Base-by-base conservation (phyloP, 352 stramenopile genomes). In the Lagenidium giganteum region DNA sequence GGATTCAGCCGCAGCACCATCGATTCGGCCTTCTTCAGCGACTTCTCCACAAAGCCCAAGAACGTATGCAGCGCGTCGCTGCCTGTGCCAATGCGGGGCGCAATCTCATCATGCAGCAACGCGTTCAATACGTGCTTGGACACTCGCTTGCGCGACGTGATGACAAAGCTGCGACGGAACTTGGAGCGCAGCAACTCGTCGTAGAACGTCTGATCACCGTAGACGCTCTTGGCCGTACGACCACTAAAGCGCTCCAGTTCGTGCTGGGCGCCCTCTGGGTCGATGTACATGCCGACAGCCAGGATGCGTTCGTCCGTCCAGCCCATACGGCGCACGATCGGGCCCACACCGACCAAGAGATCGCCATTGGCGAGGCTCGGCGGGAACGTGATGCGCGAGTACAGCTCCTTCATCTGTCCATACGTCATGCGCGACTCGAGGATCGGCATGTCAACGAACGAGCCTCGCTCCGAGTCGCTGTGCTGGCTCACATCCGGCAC, bases 251-350 rank as follows among this genome's bases (percentile, higher is more conserved):
- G 67, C 7, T 70, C 56, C 5, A 89, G 60, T 47, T 87, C 58
- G 22, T 67, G 67, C 4, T 53, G 57, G 0, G 77, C 80, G 5
- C 55, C 66, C 27, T 86, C 70, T 0, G 72, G 69, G 26, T 92
- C 77, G 14, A 92, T 82, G 47, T 92, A 92, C 35, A 92, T 56
- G 1, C 74, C 80, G 0, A 92, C 74, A 2, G 80, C 73, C 13
- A 92, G 47, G 39, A 92, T 92, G 5, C 76, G 76, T 49, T 92
- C 80, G 40, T 92, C 76, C 4, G 74, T 88, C 80, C 80, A 92
- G 13, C 76, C 76, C 62, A 92, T 78, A 20, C 80, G 76, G 1
- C 80, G 74, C 20, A 92, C 75, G 31, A 92, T 61, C 16, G 76
- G 77, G 0, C 74, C 80, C 5, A 92, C 80, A 8, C 80, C 80